Evolutionary conservation across 2,329 filamentous ascomycete species (phyloP).

Genomic region (Pseudonectria buxi): DNA sequence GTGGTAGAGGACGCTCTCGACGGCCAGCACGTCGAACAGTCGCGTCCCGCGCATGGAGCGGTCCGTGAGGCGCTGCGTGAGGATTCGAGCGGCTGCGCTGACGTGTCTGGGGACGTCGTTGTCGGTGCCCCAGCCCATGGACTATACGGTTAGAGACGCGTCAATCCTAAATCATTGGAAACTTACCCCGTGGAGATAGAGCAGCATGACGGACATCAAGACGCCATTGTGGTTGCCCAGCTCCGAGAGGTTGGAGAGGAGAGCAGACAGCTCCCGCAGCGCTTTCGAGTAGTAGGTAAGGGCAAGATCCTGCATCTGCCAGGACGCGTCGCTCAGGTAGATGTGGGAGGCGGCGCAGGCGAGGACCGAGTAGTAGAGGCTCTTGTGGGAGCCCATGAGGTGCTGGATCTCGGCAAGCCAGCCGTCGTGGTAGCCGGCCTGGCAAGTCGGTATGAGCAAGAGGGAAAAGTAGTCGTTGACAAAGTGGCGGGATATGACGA

Average conservation of each 20-base stretch:
- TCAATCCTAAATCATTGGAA: background rate
- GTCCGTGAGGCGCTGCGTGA: slow-evolving; percentile 8
- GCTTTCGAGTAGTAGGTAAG: slow-evolving; percentile 18
- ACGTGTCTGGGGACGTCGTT: slow-evolving; percentile 15
- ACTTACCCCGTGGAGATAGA: slow-evolving; percentile 21
- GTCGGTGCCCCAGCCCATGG: slow-evolving; percentile 13
- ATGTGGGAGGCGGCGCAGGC: slow-evolving; percentile 21
- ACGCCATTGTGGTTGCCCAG: slow-evolving; percentile 16
- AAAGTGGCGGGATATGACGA: slow-evolving; percentile 13
- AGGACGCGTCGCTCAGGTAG: slow-evolving; percentile 9
- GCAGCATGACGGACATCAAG: slow-evolving; percentile 19
- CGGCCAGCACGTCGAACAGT: slow-evolving; percentile 15
- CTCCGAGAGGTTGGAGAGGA: slow-evolving; percentile 6
- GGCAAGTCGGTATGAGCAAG: slow-evolving; percentile 22
- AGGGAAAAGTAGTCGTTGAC: slow-evolving; percentile 14
- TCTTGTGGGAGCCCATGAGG: slow-evolving; percentile 20
- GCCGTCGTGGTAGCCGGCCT: slow-evolving; percentile 22
- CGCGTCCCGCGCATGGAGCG: slow-evolving; percentile 4
- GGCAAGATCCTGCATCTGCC: slow-evolving; percentile 14
- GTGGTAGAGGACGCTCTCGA: slow-evolving; percentile 20
- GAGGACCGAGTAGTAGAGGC: slow-evolving; percentile 23
- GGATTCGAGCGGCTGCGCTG: slow-evolving; percentile 14
- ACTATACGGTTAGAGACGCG: slow-evolving; percentile 7
- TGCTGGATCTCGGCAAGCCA: slow-evolving; percentile 24
- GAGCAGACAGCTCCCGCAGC: slow-evolving; percentile 10